These are phyloP conservation scores for Vitis riparia DNA, from an alignment of 164 flowering plant species.

Conservation along the genomic window DNA sequence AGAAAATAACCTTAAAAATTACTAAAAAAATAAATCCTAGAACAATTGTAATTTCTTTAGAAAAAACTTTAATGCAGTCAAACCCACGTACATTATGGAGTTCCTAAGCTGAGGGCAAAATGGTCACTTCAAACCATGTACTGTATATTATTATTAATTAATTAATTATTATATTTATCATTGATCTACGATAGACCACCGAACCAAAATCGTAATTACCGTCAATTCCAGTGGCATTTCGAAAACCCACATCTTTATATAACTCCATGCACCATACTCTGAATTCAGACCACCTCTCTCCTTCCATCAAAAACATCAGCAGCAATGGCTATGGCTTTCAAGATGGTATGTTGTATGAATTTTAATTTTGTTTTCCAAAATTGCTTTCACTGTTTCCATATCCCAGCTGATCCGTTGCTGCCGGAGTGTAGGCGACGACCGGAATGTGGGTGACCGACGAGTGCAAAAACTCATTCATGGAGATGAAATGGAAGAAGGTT, in stretches of 20 bases:
- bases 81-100: not conserved
- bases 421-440: constrained; percentile 58
- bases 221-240: constrained; percentile 28
- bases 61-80: too few relatives aligned
- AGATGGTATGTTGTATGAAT: constrained; percentile 55
- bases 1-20: too few relatives aligned
- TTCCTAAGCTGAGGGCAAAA: not conserved
- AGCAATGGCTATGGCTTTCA: constrained; percentile 96
- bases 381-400: not conserved
- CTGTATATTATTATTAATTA: too few relatives aligned
- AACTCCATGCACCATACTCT: constrained; percentile 7
- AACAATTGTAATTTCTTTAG: too few relatives aligned
- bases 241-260: constrained; percentile 26
- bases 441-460: constrained; percentile 93
- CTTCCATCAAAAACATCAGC: constrained; percentile 2
- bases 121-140: not conserved
- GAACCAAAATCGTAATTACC: constrained; percentile 23
- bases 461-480: constrained; percentile 90
- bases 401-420: not conserved
- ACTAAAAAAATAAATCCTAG: too few relatives aligned
- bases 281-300: not conserved
- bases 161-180: too few relatives aligned
- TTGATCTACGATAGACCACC: too few relatives aligned
- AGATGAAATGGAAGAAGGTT: constrained; percentile 95
- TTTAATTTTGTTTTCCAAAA: not conserved